Evolutionary conservation across 1,284 basidiomycete species (phyloP).

Genomic region (Ganoderma lucidum): DNA sequence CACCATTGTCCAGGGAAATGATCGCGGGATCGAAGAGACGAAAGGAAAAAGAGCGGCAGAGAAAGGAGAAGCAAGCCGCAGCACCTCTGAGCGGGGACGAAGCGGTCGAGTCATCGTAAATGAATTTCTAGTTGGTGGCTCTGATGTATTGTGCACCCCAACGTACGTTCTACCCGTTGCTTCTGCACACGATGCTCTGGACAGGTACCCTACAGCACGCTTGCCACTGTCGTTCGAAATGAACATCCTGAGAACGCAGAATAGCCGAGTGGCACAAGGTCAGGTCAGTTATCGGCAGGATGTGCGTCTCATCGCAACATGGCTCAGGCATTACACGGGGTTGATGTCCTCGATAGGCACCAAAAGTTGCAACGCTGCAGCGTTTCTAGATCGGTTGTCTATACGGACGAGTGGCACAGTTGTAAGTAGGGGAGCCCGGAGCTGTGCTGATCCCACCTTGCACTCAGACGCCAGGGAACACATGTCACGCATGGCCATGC

Average conservation of each 20-base stretch:
- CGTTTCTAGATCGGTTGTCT: slow-evolving; percentile 11
- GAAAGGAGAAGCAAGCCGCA: slow-evolving; percentile 19
- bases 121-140: slow-evolving; percentile 26
- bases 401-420: slow-evolving; percentile 28
- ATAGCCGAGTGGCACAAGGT: slow-evolving; percentile 28
- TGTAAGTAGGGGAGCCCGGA: neutral
- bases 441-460: neutral
- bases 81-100: slow-evolving; percentile 17
- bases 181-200: neutral
- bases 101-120: slow-evolving; percentile 20
- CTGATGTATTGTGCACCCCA: slow-evolving; percentile 23
- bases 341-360: slow-evolving; percentile 21
- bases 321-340: slow-evolving; percentile 1
- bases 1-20: slow-evolving; percentile 64
- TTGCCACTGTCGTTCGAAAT: slow-evolving; percentile 10
- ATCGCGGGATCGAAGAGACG: slow-evolving; percentile 74
- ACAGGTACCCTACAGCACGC: slow-evolving; percentile 7
- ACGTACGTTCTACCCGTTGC: slow-evolving; percentile 11
- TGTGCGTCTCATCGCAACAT: neutral
- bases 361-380: slow-evolving; percentile 11
- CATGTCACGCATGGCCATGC: neutral
- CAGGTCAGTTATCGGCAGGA: neutral
- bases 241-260: slow-evolving; percentile 13
- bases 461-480: slow-evolving; percentile 6
- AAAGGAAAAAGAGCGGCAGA: slow-evolving; percentile 46